Evolutionary conservation across 257 asterid genomes (phyloP), one percentile per base, ranked within the genome.

Genomic region (Lithospermum erythrorhizon): DNA sequence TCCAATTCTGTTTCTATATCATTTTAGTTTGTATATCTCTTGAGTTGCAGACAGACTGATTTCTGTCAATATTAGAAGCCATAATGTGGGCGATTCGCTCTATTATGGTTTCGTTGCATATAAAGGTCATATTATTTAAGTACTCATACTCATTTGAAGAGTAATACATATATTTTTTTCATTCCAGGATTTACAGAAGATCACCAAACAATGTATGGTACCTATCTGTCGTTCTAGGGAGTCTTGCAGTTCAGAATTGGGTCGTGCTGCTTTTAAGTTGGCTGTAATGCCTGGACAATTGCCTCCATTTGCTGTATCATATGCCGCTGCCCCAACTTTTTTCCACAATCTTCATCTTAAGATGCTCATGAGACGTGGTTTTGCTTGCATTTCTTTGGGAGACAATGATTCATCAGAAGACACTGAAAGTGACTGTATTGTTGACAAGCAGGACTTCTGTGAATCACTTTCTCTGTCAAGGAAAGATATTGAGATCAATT

Each of bases 161-260:
- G 65, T 55, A 49, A 55, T 71, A 10, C 73, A n/a, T 55, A 23
- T 62, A 0, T 52, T 61, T 55, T 67, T 53, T 76, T 54, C 72
- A 54, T 27, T 66, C 64, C 77, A 75, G 85, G 77, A 68, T 66
- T 73, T 70, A 70, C 76, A 68, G 80, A 81, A 68, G 78, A 78
- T 75, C 70, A 53, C 48, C 64, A 68, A 65, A 69, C 66, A 53
- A 48, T 75, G 78, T 63, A 53, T 75, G 67, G 66, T 79, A 72
- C 86, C 95, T 13, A 60, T 64, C 72, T 83, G 83, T 73, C 65
- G 70, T 63, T 63, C 82, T 15, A 74, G 70, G 71, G 89, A 81
- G 67, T 75, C 76, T 63, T 66, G 57, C 54, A 76, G 65, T 58
- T 61, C 68, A 61, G 73, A 73, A 69, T 65, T 55, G 63, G 63